Evolutionary conservation across 495 filamentous ascomycete species (phyloP), one percentile per base, ranked within the genome.

Genomic region (Trichoderma reesei): DNA sequence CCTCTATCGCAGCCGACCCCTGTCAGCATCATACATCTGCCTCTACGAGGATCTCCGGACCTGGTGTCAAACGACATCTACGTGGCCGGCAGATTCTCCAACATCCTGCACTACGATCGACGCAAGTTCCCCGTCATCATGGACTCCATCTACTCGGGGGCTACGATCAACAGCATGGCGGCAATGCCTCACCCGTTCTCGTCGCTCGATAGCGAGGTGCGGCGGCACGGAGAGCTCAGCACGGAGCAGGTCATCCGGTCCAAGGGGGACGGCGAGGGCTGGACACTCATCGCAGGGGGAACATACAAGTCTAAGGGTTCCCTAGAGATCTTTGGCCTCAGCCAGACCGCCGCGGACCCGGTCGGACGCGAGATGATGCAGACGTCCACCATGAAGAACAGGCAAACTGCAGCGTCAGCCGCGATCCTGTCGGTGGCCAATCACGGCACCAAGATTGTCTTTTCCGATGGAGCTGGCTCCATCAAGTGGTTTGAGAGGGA

Each of bases 301-400:
- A 91, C 96, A 72, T 98, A 98, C 75, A 95, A 95, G 65, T 91
- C 90, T 20, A 88, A 92, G 70, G 93, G 93, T 6, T 92, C 90
- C 0, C 78, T 98, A 10, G 93, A 98, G 70, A 76, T 96, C n/a
- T 96, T 96, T 73, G 84, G 84, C 60, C 74, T 94, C 10, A 71
- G 72, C 65, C 75, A 72, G 7, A 56, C 63, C 10, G 51, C 42
- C 10, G 61, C 65, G 33, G 68, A 61, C 36, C 48, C 64, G 31
- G 67, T 69, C 65, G 65, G 69, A 31, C 67, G 72, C 37, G 71
- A 72, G 31, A 71, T 68, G 38, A 67, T 79, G 34, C 77, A 77
- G 60, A 74, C 74, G 46, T 76, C 76, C 13, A 67, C 68, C 4
- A 72, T 78, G 71, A 88, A 87, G 68, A 98, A 98, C 69, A 87